These are phyloP conservation scores for Elaphomyces granulatus DNA, from an alignment of 495 filamentous ascomycete species.

Conservation along the genomic window DNA sequence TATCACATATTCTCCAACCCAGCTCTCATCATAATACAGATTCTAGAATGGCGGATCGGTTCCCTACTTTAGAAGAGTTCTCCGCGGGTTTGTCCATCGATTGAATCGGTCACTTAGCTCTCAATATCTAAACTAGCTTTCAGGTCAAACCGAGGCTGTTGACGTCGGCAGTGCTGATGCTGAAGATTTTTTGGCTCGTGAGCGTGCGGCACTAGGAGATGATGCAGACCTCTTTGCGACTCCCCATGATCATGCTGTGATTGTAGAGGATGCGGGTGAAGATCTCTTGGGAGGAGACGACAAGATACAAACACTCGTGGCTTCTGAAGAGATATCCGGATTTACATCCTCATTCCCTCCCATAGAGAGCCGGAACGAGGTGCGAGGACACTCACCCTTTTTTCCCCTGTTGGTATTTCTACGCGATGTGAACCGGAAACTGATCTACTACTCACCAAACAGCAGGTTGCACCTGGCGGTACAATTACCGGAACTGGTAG, in stretches of 20 bases:
- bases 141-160: constrained; percentile 45
- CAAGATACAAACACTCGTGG: constrained; percentile 18
- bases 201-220: constrained; percentile 77
- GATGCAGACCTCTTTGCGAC: constrained; percentile 85
- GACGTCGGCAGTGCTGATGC: constrained; percentile 33
- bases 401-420: background rate
- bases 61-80: constrained; percentile 93
- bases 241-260: constrained; percentile 49
- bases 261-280: constrained; percentile 45
- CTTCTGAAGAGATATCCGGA: constrained; percentile 44
- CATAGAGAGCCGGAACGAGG: constrained; percentile 67
- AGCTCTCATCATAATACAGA: background rate
- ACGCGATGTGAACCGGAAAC: background rate
- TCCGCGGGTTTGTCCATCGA: constrained; percentile 75
- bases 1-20: too few relatives aligned
- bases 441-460: constrained; percentile 7
- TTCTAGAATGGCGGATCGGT: constrained; percentile 75
- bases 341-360: constrained; percentile 86
- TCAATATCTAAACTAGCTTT: constrained; percentile 18
- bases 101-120: too few relatives aligned
- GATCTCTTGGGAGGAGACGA: constrained; percentile 60
- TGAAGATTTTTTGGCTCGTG: constrained; percentile 77
- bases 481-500: constrained; percentile 74
- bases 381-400: constrained; percentile 24
- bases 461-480: constrained; percentile 76